Conservation (phyloP, 2,329 filamentous ascomycete species). For the Didymella arachidicola region DNA sequence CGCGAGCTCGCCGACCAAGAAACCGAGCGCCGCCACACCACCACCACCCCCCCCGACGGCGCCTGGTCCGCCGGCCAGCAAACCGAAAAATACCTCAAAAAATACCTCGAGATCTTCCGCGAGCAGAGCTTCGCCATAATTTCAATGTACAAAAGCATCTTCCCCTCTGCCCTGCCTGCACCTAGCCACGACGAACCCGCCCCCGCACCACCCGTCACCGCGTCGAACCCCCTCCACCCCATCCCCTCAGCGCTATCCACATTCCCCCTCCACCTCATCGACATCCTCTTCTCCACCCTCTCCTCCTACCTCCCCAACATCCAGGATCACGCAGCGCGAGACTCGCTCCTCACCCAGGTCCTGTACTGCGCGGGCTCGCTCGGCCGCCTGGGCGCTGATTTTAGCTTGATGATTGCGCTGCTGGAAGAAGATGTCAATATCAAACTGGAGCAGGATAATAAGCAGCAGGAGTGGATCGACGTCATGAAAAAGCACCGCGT, state of each 20-base stretch:
- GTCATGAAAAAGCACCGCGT: slow-evolving; percentile 87
- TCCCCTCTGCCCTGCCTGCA: slow-evolving; percentile 65
- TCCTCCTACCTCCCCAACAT: slow-evolving; percentile 81
- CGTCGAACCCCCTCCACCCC: slow-evolving; percentile 55
- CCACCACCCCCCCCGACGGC: slow-evolving; percentile 51
- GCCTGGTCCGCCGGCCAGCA: slow-evolving; percentile 80
- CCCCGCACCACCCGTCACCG: slow-evolving; percentile 31
- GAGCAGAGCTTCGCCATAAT: slow-evolving; percentile 97
- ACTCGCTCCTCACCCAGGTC: slow-evolving; percentile 90
- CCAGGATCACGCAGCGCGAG: slow-evolving; percentile 77
- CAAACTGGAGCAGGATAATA: slow-evolving; percentile 52
- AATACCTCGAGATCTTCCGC: slow-evolving; percentile 96
- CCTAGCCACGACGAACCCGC: slow-evolving; percentile 43
- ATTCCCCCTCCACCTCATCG: slow-evolving; percentile 83
- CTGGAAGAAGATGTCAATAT: slow-evolving; percentile 56
- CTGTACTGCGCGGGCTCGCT: slow-evolving; percentile 92
- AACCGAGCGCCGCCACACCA: slow-evolving; percentile 56
- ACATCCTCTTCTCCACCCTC: slow-evolving; percentile 80
- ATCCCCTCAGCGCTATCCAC: slow-evolving; percentile 80
- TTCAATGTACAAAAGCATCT: slow-evolving; percentile 92
- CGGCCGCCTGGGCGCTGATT: slow-evolving; percentile 88
- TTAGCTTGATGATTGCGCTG: slow-evolving; percentile 82
- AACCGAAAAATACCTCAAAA: slow-evolving; percentile 91
- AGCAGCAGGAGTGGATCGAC: slow-evolving; percentile 76
- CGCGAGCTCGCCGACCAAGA: slow-evolving; percentile 91